These are phyloP conservation scores for Ambrosia trifida DNA, from an alignment of 129 eudicot species.

Conservation along the genomic window DNA sequence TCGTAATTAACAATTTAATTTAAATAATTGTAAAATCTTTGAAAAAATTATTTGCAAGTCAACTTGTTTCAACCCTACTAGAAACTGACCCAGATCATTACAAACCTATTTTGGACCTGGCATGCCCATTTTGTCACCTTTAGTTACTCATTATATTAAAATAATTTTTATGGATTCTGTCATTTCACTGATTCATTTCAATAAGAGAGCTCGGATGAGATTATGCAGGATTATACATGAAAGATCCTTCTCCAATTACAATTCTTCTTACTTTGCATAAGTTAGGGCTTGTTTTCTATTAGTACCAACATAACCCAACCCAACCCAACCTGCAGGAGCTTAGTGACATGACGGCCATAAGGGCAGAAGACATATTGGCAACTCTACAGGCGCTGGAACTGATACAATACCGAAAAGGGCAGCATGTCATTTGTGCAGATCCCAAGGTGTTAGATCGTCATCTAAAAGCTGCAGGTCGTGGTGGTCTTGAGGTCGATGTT, in stretches of 20 bases:
- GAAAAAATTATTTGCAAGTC: no score
- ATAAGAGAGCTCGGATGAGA: no score
- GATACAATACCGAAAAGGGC: conserved; percentile 94
- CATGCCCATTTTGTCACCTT: not conserved
- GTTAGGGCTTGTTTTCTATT: not conserved
- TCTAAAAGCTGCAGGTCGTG: conserved; percentile 92
- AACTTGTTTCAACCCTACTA: not conserved
- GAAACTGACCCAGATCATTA: not conserved
- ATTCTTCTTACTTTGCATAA: no score
- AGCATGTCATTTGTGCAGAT: conserved; percentile 94
- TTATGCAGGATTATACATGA: no score
- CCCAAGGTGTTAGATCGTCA: conserved; percentile 96
- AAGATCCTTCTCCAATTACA: no score
- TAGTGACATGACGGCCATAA: conserved; percentile 97
- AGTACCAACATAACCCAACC: not conserved
- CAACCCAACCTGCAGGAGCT: conserved; percentile 61
- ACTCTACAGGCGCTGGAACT: conserved; percentile 86
- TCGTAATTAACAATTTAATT: no score
- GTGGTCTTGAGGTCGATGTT: conserved; percentile 89
- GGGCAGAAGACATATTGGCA: conserved; percentile 77
- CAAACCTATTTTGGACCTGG: not conserved
- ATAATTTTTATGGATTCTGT: no score
- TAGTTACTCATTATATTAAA: no score
- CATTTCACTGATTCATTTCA: no score
- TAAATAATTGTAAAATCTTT: no score